Conservation (phyloP, 2,329 filamentous ascomycete genomes). For the Diaporthe caulivora region DNA sequence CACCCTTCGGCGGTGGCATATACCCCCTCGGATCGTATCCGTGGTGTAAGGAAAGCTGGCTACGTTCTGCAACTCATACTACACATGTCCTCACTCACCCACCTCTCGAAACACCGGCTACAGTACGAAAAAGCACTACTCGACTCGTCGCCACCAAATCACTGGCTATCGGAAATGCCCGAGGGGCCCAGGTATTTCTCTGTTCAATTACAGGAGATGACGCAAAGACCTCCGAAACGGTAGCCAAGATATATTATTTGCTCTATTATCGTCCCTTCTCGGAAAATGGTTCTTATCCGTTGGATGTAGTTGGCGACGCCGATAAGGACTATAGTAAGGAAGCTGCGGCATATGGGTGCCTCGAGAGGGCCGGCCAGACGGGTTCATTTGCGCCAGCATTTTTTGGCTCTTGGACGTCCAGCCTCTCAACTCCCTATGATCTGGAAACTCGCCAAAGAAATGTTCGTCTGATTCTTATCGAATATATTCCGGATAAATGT, state of each 20-base stretch:
- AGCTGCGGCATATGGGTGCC: background rate
- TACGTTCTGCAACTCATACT: background rate
- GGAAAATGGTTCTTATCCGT: background rate
- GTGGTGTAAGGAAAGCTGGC: background rate
- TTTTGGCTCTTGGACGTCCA: constrained; percentile 11
- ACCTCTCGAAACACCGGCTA: background rate
- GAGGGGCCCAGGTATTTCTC: background rate
- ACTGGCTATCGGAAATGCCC: background rate
- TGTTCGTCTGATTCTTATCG: background rate
- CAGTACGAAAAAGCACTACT: background rate
- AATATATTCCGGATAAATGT: background rate
- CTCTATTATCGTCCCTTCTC: background rate
- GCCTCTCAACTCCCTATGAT: background rate
- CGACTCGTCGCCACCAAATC: background rate
- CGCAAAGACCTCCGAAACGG: background rate
- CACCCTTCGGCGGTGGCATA: background rate
- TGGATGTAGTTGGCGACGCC: background rate
- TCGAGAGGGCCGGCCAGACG: background rate
- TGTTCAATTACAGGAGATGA: background rate
- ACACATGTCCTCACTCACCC: background rate
- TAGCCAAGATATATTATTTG: constrained; percentile 12
- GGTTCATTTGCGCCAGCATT: background rate
- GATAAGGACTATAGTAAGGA: background rate
- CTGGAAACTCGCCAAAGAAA: background rate
- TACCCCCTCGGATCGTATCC: background rate